Percentiles rank a stretch among this genome's conserved stretches.
These are phyloP conservation scores for Hypholoma fasciculare DNA, from an alignment of 768 basidiomycete species.

Conservation along the genomic window DNA sequence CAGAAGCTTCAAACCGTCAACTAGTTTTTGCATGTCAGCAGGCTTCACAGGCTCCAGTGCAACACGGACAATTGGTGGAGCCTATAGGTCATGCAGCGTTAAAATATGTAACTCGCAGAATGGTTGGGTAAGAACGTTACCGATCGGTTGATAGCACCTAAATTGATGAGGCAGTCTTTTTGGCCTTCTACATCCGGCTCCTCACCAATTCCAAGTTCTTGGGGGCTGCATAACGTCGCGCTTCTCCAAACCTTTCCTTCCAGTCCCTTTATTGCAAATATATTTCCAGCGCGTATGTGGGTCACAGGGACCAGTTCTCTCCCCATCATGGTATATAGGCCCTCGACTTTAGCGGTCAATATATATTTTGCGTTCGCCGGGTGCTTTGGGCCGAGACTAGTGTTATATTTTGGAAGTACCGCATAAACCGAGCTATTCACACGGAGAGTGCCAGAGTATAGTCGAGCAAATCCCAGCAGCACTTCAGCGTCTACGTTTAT, in stretches of 20 bases:
- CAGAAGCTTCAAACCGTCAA: slow-evolving; percentile 84
- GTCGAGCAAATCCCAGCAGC: slow-evolving; percentile 88
- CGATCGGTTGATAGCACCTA: slow-evolving; percentile 68
- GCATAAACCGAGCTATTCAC: slow-evolving; percentile 65
- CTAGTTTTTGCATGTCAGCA: slow-evolving; percentile 86
- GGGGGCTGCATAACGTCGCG: slow-evolving; percentile 83
- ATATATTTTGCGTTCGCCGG: slow-evolving; percentile 69
- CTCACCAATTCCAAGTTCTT: slow-evolving; percentile 39
- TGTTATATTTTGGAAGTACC: slow-evolving; percentile 86
- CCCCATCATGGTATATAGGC: slow-evolving; percentile 97
- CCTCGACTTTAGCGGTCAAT: slow-evolving; percentile 60
- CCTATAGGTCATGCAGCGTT: slow-evolving; percentile 36
- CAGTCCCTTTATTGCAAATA: slow-evolving; percentile 89
- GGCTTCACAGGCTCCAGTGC: slow-evolving; percentile 85
- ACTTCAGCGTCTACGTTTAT: slow-evolving; percentile 51
- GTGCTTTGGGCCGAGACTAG: slow-evolving; percentile 59
- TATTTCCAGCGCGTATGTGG: slow-evolving; percentile 86
- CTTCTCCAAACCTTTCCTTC: slow-evolving; percentile 90
- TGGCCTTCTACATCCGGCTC: slow-evolving; percentile 30
- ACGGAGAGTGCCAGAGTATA: slow-evolving; percentile 87
- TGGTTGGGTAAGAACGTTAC: slow-evolving; percentile 37
- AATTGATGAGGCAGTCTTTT: slow-evolving; percentile 68
- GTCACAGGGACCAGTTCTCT: slow-evolving; percentile 86
- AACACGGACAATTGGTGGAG: slow-evolving; percentile 90
- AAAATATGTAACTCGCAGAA: background rate